Conservation (phyloP, 202 grass and related monocot genomes). For the Carex arenaria region DNA sequence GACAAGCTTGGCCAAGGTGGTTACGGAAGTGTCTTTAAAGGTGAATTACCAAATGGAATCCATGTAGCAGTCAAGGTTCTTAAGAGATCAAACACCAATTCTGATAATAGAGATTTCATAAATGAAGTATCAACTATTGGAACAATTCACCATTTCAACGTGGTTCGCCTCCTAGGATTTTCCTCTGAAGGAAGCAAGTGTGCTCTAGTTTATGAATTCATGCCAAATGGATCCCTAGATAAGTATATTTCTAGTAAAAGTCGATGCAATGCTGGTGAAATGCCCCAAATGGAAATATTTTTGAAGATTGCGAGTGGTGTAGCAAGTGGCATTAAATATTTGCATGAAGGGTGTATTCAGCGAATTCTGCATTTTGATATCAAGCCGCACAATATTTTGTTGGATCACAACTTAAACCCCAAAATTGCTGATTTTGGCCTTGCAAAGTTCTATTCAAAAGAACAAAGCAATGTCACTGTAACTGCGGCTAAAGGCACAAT, state of each 20-base stretch:
- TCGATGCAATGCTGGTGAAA: not conserved
- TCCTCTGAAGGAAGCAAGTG: slow-evolving; percentile 37
- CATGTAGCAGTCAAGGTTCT: slow-evolving; percentile 44
- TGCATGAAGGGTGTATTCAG: slow-evolving; percentile 56
- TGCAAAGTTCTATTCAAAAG: slow-evolving; percentile 44
- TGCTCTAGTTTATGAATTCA: slow-evolving; percentile 59
- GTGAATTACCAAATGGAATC: slow-evolving; percentile 35
- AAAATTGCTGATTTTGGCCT: slow-evolving; percentile 72
- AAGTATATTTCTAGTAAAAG: slow-evolving; percentile 40
- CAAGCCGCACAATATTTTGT: slow-evolving; percentile 55
- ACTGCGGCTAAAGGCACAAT: slow-evolving; percentile 51
- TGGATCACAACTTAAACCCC: slow-evolving; percentile 44
- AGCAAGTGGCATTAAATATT: slow-evolving; percentile 47
- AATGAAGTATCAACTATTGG: slow-evolving; percentile 72
- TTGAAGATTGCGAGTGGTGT: slow-evolving; percentile 40
- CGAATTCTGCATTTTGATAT: slow-evolving; percentile 61
- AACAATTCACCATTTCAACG: slow-evolving; percentile 56
- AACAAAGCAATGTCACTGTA: slow-evolving; percentile 42
- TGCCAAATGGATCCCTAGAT: slow-evolving; percentile 62
- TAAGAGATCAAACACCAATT: slow-evolving; percentile 36
- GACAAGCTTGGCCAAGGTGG: slow-evolving; percentile 45
- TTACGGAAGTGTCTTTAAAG: slow-evolving; percentile 47
- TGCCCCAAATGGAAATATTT: slow-evolving; percentile 17
- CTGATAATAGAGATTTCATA: slow-evolving; percentile 50
- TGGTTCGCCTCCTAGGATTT: slow-evolving; percentile 48